Conservation (phyloP, 2,329 filamentous ascomycete species). For the Calonectria leucothoes region DNA sequence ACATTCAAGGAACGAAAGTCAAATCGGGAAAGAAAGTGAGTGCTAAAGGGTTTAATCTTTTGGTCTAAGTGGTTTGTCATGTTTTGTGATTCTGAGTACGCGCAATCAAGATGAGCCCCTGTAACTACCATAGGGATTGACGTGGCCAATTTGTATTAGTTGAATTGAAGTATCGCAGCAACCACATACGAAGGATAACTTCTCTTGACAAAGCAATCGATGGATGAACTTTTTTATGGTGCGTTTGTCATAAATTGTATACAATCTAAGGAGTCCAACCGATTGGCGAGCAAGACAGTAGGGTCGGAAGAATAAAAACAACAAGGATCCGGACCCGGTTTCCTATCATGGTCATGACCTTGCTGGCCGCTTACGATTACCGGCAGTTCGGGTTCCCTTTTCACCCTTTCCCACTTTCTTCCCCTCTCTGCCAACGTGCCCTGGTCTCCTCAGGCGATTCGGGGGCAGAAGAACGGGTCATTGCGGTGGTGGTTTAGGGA, state of each 20-base stretch:
- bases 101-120: not conserved
- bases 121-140: not conserved
- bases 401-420: not conserved
- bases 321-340: not conserved
- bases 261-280: not conserved
- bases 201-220: not conserved
- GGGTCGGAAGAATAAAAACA: not conserved
- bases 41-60: not conserved
- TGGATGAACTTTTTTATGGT: not conserved
- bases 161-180: not conserved
- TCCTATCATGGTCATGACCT: not conserved
- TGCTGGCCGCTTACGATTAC: not conserved
- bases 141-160: not conserved
- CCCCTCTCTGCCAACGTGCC: not conserved
- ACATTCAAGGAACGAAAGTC: not conserved
- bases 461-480: not conserved
- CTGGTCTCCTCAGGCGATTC: not conserved
- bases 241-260: not conserved
- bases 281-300: not conserved
- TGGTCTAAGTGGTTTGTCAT: not conserved
- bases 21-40: not conserved
- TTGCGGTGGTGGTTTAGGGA: not conserved
- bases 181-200: not conserved
- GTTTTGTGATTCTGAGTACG: not conserved
- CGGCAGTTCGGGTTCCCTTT: not conserved